Percentiles rank a stretch among this genome's conserved stretches.
phyloP scores from a whole-genome alignment of 1,284 basidiomycete genomes.

The Rhodotorula glutinis region DNA sequence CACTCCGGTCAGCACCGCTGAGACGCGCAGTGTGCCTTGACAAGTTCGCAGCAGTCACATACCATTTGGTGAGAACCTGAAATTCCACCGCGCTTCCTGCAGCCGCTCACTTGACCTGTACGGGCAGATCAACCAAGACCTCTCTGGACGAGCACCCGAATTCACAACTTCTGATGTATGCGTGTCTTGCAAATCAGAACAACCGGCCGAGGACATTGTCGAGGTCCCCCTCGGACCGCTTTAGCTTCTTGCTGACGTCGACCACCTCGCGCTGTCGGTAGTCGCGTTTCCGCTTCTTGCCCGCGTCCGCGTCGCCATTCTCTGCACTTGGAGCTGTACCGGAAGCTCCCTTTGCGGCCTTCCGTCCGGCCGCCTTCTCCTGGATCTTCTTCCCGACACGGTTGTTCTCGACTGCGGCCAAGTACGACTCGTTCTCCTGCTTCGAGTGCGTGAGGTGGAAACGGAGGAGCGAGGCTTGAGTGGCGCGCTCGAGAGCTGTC shows the following conservation, averaged over 20 bases:
- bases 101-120: too few relatives aligned
- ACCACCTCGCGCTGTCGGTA: conserved; percentile 35
- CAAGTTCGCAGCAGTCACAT: too few relatives aligned
- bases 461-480: conserved; percentile 80
- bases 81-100: too few relatives aligned
- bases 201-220: conserved; percentile 40
- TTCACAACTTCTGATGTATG: too few relatives aligned
- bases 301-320: conserved; percentile 19
- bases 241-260: conserved; percentile 17
- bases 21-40: too few relatives aligned
- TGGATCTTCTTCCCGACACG: conserved; percentile 83
- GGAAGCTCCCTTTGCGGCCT: conserved; percentile 4
- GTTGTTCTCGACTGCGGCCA: conserved; percentile 91
- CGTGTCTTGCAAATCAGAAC: conserved; percentile 29
- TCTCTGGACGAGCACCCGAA: too few relatives aligned
- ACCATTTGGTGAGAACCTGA: too few relatives aligned
- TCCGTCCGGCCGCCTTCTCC: conserved; percentile 58
- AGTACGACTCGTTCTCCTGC: conserved; percentile 86
- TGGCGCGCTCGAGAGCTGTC: conserved; percentile 85
- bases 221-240: conserved; percentile 26
- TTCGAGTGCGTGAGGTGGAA: conserved; percentile 85
- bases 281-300: conserved; percentile 28
- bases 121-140: too few relatives aligned
- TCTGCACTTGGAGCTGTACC: not conserved
- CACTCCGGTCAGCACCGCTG: too few relatives aligned